A percentile compares a stretch with the other conserved stretches of the same genome.
Evolutionary conservation across 208 protist genomes (phyloP).

Genomic region (Histomonas meleagridis): DNA sequence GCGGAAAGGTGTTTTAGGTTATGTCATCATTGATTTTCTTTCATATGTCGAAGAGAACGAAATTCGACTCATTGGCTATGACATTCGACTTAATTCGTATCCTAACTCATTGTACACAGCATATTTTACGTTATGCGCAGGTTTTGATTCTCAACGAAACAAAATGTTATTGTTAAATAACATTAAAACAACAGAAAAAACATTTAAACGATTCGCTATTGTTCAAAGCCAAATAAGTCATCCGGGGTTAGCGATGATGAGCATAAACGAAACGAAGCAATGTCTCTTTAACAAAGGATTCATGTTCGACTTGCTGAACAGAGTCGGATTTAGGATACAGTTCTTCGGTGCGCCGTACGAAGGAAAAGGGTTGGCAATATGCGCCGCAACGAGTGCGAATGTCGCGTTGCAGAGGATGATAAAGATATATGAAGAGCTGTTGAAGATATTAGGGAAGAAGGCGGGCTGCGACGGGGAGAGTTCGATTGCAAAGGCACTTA

Average conservation of each 20-base stretch:
- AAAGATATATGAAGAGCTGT: neutral
- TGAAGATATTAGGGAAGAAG: neutral
- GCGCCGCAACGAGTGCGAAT: neutral
- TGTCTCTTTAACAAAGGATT: neutral
- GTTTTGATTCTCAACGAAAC: neutral
- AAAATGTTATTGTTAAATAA: neutral
- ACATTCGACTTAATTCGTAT: neutral
- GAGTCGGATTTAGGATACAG: neutral
- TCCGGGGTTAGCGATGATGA: neutral
- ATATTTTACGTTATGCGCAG: neutral
- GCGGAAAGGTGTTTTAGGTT: neutral
- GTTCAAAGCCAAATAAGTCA: neutral
- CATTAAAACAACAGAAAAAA: neutral
- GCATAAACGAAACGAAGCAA: neutral
- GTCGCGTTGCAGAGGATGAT: neutral
- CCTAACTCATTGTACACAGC: neutral
- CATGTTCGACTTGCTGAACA: neutral
- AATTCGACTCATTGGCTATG: neutral
- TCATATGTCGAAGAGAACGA: neutral
- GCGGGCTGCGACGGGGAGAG: neutral
- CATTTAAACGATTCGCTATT: neutral
- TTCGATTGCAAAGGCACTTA: neutral
- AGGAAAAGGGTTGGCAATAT: neutral
- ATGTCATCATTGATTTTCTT: neutral
- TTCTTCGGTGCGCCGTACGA: neutral